A percentile compares a stretch with the other conserved stretches of the same genome.
phyloP scores from a whole-genome alignment of 306 rosid species.

The Luffa acutangula region DNA sequence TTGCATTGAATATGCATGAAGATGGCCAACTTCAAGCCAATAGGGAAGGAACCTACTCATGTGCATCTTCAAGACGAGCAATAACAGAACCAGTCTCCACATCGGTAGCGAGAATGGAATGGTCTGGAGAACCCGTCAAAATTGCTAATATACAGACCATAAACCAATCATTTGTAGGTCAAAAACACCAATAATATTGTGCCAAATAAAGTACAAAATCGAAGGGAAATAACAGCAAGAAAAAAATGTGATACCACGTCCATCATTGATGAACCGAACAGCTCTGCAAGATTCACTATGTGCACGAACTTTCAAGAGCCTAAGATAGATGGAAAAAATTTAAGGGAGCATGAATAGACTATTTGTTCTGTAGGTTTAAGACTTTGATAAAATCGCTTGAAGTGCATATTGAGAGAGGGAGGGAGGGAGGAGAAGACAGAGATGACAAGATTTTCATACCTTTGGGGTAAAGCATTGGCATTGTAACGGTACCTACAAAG shows the following conservation, averaged over 20 bases:
- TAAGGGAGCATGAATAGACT: not conserved
- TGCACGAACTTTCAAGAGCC: constrained; percentile 66
- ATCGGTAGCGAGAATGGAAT: constrained; percentile 68
- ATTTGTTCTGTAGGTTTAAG: not conserved
- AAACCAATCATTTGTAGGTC: not conserved
- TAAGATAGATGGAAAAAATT: constrained; percentile 1
- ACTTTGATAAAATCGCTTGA: not conserved
- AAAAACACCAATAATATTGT: not conserved
- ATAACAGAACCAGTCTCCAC: constrained; percentile 79
- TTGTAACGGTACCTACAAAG: constrained; percentile 44
- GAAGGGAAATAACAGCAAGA: not conserved
- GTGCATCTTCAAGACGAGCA: constrained; percentile 67
- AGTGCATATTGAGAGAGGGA: not conserved
- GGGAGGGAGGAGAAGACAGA: not conserved
- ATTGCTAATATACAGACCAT: constrained; percentile 34
- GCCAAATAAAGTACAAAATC: not conserved
- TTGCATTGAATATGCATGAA: not conserved
- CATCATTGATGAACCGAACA: constrained; percentile 57
- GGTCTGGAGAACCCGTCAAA: constrained; percentile 79
- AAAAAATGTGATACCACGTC: constrained; percentile 40
- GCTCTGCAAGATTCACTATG: constrained; percentile 83
- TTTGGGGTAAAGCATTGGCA: constrained; percentile 39
- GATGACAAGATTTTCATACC: constrained; percentile 16
- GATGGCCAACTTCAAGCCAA: not conserved
- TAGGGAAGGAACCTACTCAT: constrained; percentile 32